Base-by-base conservation (phyloP, 2,329 filamentous ascomycete species). In the Trichoderma harzianum region DNA sequence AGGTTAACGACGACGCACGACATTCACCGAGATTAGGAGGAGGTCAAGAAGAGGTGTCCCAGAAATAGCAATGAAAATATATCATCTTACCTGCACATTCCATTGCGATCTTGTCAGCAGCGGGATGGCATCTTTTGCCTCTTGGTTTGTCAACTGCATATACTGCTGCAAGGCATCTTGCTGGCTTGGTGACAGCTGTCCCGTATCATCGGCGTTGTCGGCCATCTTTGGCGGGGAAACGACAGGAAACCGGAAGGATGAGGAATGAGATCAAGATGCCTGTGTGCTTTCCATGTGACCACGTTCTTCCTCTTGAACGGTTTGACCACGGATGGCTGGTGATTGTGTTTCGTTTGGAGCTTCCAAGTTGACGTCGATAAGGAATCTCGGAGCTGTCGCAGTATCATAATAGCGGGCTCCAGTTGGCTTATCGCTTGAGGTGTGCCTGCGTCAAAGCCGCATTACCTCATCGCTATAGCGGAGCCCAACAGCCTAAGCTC, bases 161-260 rank as follows among this genome's bases (percentile, higher is more conserved):
- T 94, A 97, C 78, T 97, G 95, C 77, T 97, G 91, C 30, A 99
- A 88, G 61, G 93, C 92, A 66, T 91, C 88, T 81, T 94, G 94
- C 84, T 98, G 94, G 75, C 88, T 88, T 74, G 91, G 84, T 65
- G 92, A 92, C 78, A 98, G 91, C 81, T 91, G 87, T 77, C 87
- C 87, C 77, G 92, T 85, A 80, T 93, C 90, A 72, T 77, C 73
- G 30, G 76, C 75, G 53, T 71, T 74, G 74, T 82, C 80, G 36
- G 80, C 79, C 81, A 83, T 83, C 57, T 32, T 69, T 47, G 65
- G 65, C 16, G 39, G 43, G 11, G 6, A 16, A n/a, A 39, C 65
- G 53, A 53, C 28, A n/a, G 12, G 34, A n/a, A 32, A 10, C n/a
- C 16, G 10, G 53, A n/a, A 12, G 21, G 10, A 5, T 21, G 14